Evolutionary conservation across 352 stramenopile species (phyloP), one percentile per base, ranked within the genome.

Genomic region (Globisporangium alternatum): DNA sequence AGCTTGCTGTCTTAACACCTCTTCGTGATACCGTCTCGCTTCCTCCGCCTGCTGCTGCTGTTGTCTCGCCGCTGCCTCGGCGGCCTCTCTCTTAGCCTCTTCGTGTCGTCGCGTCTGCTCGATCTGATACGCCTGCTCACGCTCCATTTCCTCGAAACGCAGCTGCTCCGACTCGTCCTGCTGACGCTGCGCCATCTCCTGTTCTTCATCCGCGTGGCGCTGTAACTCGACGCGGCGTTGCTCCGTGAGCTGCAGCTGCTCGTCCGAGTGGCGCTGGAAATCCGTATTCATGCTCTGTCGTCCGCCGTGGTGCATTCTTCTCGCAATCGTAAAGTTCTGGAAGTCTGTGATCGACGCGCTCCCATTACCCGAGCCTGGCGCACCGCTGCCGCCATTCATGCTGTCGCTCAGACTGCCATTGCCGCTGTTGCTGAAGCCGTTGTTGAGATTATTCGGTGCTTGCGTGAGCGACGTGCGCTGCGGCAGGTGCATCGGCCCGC

Each of bases 251-350:
- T 74, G 53, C 45, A 66, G 63, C 31, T 77, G 3, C 15, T 76
- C 67, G 0, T 83, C 72, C 31, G 77, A 82, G 28, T 73, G 48
- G 7, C 70, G 61, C n/a, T 37, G 71, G 37, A 73, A 69, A 1
- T 86, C 76, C 21, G 37, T 30, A 48, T 76, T 79, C 9, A 70
- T 62, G 60, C 80, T 89, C 47, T 83, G 75, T 30, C 80, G 78
- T 37, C 74, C 70, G n/a, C 64, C 69, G 1, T 67, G 57, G 19
- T 75, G 65, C 9, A 69, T 71, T 15, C 74, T 68, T 22, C 83
- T 67, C 17, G 83, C 75, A 5, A 75, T 69, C 17, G 84, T 78
- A 67, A 93, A 93, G 75, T 91, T 93, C 65, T 90, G 84, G 67
- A 93, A 93, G 64, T 93, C 81, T 13, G 75, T 77, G 44, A 93